phyloP scores from a whole-genome alignment of 495 filamentous ascomycete genomes.

The Neurospora terricola region DNA sequence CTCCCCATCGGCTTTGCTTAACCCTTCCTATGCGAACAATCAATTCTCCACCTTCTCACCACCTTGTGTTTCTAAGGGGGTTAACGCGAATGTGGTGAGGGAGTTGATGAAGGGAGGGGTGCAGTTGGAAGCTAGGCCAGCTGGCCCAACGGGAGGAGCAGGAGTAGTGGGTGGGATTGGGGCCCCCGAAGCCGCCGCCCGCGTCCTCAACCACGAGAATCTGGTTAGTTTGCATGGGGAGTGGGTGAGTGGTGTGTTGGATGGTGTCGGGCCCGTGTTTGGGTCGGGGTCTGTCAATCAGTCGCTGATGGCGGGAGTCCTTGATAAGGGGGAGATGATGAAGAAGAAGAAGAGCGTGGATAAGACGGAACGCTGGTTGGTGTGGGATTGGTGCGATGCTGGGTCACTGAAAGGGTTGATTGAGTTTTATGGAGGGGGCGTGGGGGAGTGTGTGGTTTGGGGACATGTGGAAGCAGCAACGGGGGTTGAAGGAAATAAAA shows the following conservation, averaged over 20 bases:
- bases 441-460: neutral
- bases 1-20: neutral
- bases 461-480: neutral
- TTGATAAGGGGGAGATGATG: neutral
- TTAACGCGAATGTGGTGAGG: rapidly evolving
- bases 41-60: neutral
- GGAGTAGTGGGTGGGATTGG: neutral
- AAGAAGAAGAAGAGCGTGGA: neutral
- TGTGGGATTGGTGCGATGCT: constrained; percentile 34
- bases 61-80: neutral
- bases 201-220: constrained; percentile 35
- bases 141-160: neutral
- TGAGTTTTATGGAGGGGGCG: neutral
- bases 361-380: constrained; percentile 6
- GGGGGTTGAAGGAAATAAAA: neutral
- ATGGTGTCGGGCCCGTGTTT: neutral
- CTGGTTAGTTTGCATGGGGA: constrained; percentile 24
- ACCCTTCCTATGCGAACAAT: neutral
- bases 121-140: neutral
- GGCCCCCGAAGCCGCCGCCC: constrained; percentile 5
- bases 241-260: constrained; percentile 4
- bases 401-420: constrained; percentile 24
- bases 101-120: neutral
- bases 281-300: neutral
- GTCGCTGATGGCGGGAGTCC: neutral